These are phyloP conservation scores for Haplosporangium sp. DNA, from an alignment of 371 early-diverging fungal genomes.

Conservation along the genomic window DNA sequence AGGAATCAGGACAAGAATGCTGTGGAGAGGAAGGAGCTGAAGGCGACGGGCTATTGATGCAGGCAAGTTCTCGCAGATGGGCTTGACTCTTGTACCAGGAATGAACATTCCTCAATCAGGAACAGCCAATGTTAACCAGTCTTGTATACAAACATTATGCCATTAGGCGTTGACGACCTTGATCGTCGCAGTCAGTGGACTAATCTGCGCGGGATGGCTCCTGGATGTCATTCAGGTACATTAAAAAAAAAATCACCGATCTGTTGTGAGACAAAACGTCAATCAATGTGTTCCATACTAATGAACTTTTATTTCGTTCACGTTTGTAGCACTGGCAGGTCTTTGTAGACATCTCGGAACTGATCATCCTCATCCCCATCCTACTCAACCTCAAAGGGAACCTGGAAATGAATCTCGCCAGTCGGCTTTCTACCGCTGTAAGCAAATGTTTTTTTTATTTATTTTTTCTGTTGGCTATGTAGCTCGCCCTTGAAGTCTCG, in stretches of 20 bases:
- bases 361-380: constrained; percentile 86
- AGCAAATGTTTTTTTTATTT: constrained; percentile 12
- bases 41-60: constrained; percentile 44
- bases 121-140: background rate
- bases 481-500: background rate
- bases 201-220: constrained; percentile 74
- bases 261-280: too few relatives aligned
- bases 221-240: constrained; percentile 73
- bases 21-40: constrained; percentile 5
- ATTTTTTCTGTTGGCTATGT: background rate
- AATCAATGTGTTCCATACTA: too few relatives aligned
- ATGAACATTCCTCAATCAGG: background rate
- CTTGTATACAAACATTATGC: background rate
- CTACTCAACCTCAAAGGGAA: constrained; percentile 89
- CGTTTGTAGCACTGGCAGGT: constrained; percentile 68
- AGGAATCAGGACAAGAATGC: constrained; percentile 14
- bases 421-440: constrained; percentile 83
- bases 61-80: constrained; percentile 23
- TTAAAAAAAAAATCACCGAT: background rate
- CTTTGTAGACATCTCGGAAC: constrained; percentile 78
- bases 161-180: constrained; percentile 75
- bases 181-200: constrained; percentile 73
- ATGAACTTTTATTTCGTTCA: background rate
- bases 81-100: background rate
- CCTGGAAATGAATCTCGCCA: constrained; percentile 88